Base-by-base conservation (phyloP, 108 stramenopile genomes). In the Nannochloropsis salina region DNA sequence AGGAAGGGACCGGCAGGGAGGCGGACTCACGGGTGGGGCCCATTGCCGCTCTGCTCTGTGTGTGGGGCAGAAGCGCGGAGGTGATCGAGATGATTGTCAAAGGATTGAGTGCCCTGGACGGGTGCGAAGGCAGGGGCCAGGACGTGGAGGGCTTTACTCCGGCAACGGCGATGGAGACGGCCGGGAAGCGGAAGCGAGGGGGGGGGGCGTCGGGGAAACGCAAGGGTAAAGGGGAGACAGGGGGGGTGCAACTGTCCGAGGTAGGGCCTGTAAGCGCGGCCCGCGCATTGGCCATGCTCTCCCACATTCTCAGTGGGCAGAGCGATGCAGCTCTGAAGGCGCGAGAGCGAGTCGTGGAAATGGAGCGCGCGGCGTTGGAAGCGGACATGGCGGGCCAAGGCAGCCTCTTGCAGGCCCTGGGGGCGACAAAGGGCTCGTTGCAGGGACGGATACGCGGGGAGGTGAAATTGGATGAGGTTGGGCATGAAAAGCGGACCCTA, bases 61-160 rank as follows among this genome's bases (percentile, higher is more conserved):
- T 84, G 9, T 88, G 87, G 87, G 87, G 87, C n/a, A 80, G 85
- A 42, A 44, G 82, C 40, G 44, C 47, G 45, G 84, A 85, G 80
- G 84, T 88, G 18, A n/a, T 88, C 31, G 87, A 80, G 42, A 84
- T 84, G 45, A n/a, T 88, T 15, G 45, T 82, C 80, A 42, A 44
- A 43, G 84, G 84, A 41, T 84, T 88, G 15, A 42, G 43, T 80
- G 45, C 41, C 44, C 31, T 43, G 9, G 83, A 83, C 3, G 40
- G 40, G 1, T 21, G 8, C 8, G 80, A 43, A 0, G 80, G 40
- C 8, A 6, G 41, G 51, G 45, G 80, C 2, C 4, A 10, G 22
- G 85, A 6, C 40, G 20, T 61, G 85, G 21, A 15, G 42, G 42
- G 18, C 5, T 74, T 5, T 42, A 45, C 43, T 44, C 21, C 44